phyloP scores from a whole-genome alignment of 306 rosid species.

The Ammopiptanthus mongolicus region DNA sequence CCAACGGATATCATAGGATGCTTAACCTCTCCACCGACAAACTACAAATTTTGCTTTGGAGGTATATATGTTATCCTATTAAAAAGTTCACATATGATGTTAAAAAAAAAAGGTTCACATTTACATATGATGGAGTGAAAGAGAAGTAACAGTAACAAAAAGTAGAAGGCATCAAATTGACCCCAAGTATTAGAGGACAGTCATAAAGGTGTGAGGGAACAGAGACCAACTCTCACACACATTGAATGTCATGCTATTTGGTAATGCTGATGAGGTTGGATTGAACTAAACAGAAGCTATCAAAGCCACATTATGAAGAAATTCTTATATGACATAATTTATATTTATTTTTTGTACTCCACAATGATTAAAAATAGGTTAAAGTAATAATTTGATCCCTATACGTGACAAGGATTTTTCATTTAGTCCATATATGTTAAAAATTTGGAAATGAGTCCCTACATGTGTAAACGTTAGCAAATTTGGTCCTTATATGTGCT shows the following conservation, averaged over 20 bases:
- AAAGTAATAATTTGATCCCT: too few relatives aligned
- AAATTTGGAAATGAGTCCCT: too few relatives aligned
- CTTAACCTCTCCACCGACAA: conserved; percentile 39
- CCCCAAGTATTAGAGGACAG: background rate
- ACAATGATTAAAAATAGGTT: background rate
- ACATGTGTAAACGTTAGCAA: too few relatives aligned
- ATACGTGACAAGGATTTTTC: too few relatives aligned
- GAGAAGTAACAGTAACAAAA: conserved; percentile 13
- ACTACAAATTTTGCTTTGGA: background rate
- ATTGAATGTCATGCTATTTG: conserved; percentile 3
- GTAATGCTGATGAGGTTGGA: background rate
- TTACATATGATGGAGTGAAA: conserved; percentile 13
- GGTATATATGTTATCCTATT: background rate
- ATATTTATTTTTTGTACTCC: background rate
- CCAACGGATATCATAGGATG: conserved; percentile 38
- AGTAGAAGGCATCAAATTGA: conserved; percentile 9
- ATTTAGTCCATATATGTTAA: too few relatives aligned
- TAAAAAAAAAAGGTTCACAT: background rate
- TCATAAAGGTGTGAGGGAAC: conserved; percentile 9
- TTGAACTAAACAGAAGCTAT: background rate
- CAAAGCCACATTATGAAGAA: background rate
- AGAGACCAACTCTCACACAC: background rate
- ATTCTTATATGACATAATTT: background rate
- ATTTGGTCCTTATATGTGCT: too few relatives aligned
- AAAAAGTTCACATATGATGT: background rate